These are phyloP conservation scores for Pseudocercospora musae DNA, from an alignment of 2,329 filamentous ascomycete genomes.

Conservation along the genomic window DNA sequence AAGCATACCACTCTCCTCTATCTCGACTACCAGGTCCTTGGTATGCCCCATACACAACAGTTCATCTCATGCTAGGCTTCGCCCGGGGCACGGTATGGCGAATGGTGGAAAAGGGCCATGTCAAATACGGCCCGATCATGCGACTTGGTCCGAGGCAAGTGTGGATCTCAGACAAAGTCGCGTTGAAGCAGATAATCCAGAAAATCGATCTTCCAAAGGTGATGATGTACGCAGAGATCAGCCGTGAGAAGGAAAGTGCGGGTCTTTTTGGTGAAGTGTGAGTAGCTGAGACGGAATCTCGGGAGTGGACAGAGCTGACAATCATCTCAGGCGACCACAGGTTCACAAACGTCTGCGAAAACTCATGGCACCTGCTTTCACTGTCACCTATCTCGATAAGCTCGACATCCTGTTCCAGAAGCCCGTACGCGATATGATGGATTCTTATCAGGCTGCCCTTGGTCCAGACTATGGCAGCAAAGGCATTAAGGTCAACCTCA, in stretches of 20 bases:
- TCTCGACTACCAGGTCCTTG: slow-evolving; percentile 8
- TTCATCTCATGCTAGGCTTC: slow-evolving; percentile 7
- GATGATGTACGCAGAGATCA: slow-evolving; percentile 18
- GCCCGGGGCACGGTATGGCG: slow-evolving; percentile 9
- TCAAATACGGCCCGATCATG: slow-evolving; percentile 7
- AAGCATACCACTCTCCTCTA: slow-evolving; percentile 6
- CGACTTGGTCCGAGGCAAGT: slow-evolving; percentile 11
- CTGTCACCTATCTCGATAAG: slow-evolving; percentile 5
- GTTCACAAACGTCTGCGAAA: slow-evolving; percentile 6
- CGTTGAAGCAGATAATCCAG: slow-evolving; percentile 11
- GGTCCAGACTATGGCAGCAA: not conserved
- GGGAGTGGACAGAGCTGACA: not conserved
- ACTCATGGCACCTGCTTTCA: slow-evolving; percentile 9
- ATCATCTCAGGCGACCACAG: not conserved
- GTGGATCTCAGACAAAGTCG: slow-evolving; percentile 8
- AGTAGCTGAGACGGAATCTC: not conserved
- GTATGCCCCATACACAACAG: slow-evolving; percentile 8
- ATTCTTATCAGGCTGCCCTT: not conserved
- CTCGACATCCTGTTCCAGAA: slow-evolving; percentile 6
- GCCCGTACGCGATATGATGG: not conserved
- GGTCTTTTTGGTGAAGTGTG: slow-evolving; percentile 16
- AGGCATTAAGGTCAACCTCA: slow-evolving; percentile 4
- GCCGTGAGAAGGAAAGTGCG: slow-evolving; percentile 5
- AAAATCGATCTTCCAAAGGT: slow-evolving; percentile 13
- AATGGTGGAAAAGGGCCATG: slow-evolving; percentile 6